Evolutionary conservation across 176 grass and related monocot genomes (phyloP), one percentile per base, ranked within the genome.

Genomic region (Zea luxurians): DNA sequence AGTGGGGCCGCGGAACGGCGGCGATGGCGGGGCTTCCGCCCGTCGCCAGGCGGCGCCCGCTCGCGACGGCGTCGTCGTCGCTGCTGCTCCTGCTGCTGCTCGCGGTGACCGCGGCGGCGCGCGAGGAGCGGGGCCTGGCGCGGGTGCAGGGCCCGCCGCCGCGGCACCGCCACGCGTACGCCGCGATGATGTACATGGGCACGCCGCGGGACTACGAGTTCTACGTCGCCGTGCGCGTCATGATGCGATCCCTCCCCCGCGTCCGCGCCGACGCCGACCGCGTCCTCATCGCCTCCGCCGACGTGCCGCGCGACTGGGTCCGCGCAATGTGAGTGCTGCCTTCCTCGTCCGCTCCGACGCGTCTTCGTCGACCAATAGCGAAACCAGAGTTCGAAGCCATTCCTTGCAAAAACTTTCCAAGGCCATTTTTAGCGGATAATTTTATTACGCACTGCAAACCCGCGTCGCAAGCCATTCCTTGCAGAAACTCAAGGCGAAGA

Each of bases 171-270:
- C 83, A 98, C 57, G 95, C 95, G 16, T 98, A 98, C 80, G 95
- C 89, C n/a, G 95, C 95, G 43, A 98, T 98, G 92, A 98, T 98
- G 95, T 98, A 98, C 89, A 94, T 98, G 95, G 95, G 95, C 41
- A 98, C 95, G 77, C 89, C 95, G 73, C 82, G 95, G 84, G 95
- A 98, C 76, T 98, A 98, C 87, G 95, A 98, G 85, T 98, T 98
- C 89, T 94, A 94, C 80, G 89, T 94, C 16, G 95, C 95, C 40
- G 85, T 91, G 80, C 76, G 95, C 49, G 95, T 98, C 18, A 98
- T 98, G 95, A 98, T 98, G 95, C 85, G 95, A 55, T 88, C 91
- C 49, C 91, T 98, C 17, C 75, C 78, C 17, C 70, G 60, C 61
- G 63, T 98, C 81, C 71, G 66, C 43, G 92, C 91, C 61, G 81